Evolutionary conservation across 179 eudicot genomes (phyloP).

Genomic region (Beta corolliflora): DNA sequence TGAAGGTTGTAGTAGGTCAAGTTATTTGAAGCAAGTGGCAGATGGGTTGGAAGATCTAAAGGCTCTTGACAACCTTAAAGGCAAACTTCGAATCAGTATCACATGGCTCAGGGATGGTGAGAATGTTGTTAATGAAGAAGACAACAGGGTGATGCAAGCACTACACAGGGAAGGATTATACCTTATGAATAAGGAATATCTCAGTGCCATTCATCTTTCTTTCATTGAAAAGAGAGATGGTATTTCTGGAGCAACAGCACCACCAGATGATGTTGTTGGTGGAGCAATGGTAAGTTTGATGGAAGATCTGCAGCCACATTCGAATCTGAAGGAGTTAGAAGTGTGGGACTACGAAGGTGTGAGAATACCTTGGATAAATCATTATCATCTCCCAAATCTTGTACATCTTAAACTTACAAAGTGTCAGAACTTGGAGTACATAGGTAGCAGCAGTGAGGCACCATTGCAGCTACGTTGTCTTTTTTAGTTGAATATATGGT

Average conservation of each 20-base stretch:
- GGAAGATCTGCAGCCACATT: slow-evolving; percentile 27
- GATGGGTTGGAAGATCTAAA: neutral
- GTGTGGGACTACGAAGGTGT: neutral
- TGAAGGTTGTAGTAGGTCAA: neutral
- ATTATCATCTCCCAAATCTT: slow-evolving; percentile 13
- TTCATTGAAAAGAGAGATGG: neutral
- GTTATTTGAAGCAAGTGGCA: neutral
- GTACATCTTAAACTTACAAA: neutral
- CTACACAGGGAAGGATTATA: neutral
- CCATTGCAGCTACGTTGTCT: neutral
- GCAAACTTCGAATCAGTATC: neutral
- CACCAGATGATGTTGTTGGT: neutral
- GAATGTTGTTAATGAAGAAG: slow-evolving; percentile 2
- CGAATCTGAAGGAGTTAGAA: slow-evolving; percentile 11
- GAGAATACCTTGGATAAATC: slow-evolving; percentile 22
- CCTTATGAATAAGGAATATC: slow-evolving; percentile 16
- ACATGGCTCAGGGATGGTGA: neutral
- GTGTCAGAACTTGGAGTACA: neutral
- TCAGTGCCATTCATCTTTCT: neutral
- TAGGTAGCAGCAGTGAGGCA: neutral
- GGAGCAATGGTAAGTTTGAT: neutral
- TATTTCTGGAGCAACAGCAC: neutral
- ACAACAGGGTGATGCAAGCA: no score
- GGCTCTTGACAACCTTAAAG: neutral
- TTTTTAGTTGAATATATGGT: neutral